Base-by-base conservation (phyloP, 805 yeast genomes). In the Saturnispora gosingensis region DNA sequence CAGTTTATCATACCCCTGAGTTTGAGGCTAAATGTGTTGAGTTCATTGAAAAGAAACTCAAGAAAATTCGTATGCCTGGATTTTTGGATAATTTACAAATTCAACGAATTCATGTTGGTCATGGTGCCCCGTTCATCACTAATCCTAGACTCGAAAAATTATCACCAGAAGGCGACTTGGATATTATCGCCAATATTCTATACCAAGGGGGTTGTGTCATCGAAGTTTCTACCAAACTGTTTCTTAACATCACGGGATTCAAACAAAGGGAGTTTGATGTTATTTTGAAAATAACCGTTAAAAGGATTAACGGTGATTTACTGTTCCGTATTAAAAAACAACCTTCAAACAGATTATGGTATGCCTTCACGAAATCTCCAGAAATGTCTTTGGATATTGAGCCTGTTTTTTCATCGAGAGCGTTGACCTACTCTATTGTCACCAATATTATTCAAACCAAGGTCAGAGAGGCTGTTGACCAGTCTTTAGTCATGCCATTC, bases 261-360 rank as follows among this genome's bases (percentile, higher is more conserved):
- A 81, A 77, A 54, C 81, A 83, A 44, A 64, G 80, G 5, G 95
- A 86, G 57, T 86, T 91, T 40, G 83, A 85, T 49, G 69, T 93
- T 35, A 74, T 85, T 25, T 68, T 93, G 48, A 79, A 85, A 16
- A 80, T 90, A 1, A 81, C 83, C 1, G 67, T 91, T 46, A 77
- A 78, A 51, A 79, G 74, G 58, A 58, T 93, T 4, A 80, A 82
- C 48, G 99, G 99, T 0, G 85, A 85, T 1, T 57, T 91, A 52
- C 62, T 85, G 0, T 60, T 90, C 20, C 70, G 77, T 40, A 63
- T 91, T 34, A 93, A 93, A 62, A 88, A 95, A 1, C 96, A 97
- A 2, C 98, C 99, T 8, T 82, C 96, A 1, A 82, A 81, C 49
- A 76, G 99, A 60, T 61, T 93, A 1, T 93, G 99, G 99, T 93